These are phyloP conservation scores for Hypoxylon rubiginosum DNA, from an alignment of 2,329 filamentous ascomycete genomes.

Conservation along the genomic window DNA sequence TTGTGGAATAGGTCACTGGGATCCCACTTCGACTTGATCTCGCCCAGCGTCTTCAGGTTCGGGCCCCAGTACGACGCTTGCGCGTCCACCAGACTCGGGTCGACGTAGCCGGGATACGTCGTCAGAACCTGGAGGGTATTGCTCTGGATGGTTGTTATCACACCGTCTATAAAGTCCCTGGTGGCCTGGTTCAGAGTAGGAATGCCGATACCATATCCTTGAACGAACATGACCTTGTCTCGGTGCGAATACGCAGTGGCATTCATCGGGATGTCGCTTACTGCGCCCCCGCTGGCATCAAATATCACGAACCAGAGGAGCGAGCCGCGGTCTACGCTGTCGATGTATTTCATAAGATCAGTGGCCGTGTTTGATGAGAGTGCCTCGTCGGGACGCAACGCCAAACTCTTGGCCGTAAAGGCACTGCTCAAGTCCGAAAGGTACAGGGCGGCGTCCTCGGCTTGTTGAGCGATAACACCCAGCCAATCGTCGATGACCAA, in stretches of 20 bases:
- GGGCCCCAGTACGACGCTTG: conserved; percentile 68
- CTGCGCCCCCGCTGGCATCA: conserved; percentile 71
- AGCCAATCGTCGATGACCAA: conserved; percentile 74
- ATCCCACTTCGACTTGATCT: conserved; percentile 67
- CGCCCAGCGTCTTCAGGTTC: conserved; percentile 62
- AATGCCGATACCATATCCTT: conserved; percentile 70
- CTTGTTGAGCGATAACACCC: conserved; percentile 66
- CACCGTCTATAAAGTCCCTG: conserved; percentile 63
- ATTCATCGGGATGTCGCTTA: conserved; percentile 67
- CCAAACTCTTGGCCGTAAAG: conserved; percentile 71
- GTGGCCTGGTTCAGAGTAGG: conserved; percentile 61
- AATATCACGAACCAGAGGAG: conserved; percentile 73
- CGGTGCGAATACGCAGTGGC: conserved; percentile 74
- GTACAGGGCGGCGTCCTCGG: conserved; percentile 63
- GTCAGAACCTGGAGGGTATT: conserved; percentile 58
- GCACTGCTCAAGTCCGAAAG: conserved; percentile 61
- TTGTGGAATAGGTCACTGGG: conserved; percentile 69
- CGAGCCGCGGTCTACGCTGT: conserved; percentile 63
- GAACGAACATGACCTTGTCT: conserved; percentile 73
- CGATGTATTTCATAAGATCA: conserved; percentile 67
- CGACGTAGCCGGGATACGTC: conserved; percentile 75
- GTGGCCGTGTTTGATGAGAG: conserved; percentile 61
- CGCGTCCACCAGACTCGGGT: conserved; percentile 62
- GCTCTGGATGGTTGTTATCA: conserved; percentile 61
- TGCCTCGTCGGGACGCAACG: conserved; percentile 63